A percentile compares a stretch with the other conserved stretches of the same genome.
Conservation (phyloP, 164 flowering plant genomes). For the Kalanchoe fedtschenkoi region DNA sequence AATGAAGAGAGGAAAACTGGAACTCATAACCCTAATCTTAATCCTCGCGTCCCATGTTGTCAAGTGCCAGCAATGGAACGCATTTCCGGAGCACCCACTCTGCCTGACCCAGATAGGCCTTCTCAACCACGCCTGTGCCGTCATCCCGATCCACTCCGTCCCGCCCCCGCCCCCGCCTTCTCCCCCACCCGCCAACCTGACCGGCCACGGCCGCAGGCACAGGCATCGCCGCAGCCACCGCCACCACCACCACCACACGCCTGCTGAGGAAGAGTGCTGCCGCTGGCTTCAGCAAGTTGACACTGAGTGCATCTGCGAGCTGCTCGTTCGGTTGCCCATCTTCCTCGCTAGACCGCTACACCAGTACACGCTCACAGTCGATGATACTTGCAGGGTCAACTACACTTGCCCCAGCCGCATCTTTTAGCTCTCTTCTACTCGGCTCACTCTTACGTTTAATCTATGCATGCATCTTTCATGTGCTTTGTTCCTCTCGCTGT, state of each 20-base stretch:
- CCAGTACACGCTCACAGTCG: conserved; percentile 23
- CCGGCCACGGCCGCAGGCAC: conserved; percentile 10
- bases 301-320: conserved; percentile 38
- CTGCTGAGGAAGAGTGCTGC: conserved; percentile 30
- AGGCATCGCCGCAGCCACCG: conserved; percentile 11
- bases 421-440: too few species aligned
- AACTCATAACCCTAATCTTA: not conserved
- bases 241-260: not conserved
- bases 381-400: conserved; percentile 22
- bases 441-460: too few species aligned
- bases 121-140: conserved; percentile 2
- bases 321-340: conserved; percentile 32
- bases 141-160: not conserved
- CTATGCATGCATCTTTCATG: too few species aligned
- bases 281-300: conserved; percentile 40
- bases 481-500: too few species aligned
- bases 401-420: conserved; percentile 18
- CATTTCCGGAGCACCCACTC: not conserved
- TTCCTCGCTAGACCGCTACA: conserved; percentile 39
- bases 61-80: not conserved
- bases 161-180: conserved; percentile 19
- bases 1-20: not conserved
- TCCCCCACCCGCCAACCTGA: conserved; percentile 20
- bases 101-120: not conserved
- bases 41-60: not conserved